Evolutionary conservation across 2,329 filamentous ascomycete genomes (phyloP).

Genomic region (Arthrobotrys musiformis): DNA sequence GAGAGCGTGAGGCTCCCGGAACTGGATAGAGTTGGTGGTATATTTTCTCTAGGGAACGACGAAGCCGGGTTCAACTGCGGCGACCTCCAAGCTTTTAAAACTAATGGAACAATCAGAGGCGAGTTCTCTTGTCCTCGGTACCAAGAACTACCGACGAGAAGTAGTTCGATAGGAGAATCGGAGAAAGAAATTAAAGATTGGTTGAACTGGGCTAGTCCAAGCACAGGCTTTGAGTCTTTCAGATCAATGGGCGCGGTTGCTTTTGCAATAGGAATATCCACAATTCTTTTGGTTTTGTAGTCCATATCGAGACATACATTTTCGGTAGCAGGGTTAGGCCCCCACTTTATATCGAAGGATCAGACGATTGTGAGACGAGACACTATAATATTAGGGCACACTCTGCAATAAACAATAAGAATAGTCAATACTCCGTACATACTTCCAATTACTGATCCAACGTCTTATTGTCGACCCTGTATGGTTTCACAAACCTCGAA

Average conservation of each 20-base stretch:
- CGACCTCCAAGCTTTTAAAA: conserved; percentile 15
- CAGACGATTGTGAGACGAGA: background rate
- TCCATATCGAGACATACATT: background rate
- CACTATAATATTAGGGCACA: background rate
- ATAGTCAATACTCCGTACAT: background rate
- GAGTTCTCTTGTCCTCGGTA: conserved; percentile 20
- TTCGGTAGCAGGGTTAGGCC: background rate
- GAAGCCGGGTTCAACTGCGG: conserved; percentile 5
- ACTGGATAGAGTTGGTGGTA: conserved; percentile 32
- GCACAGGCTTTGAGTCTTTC: background rate
- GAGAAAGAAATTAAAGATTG: conserved; percentile 16
- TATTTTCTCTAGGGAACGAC: conserved; percentile 20
- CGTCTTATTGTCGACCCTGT: background rate
- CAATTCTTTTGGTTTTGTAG: background rate
- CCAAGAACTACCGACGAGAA: conserved; percentile 10
- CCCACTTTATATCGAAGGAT: background rate
- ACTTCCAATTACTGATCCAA: background rate
- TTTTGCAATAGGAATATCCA: background rate
- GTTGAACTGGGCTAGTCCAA: background rate
- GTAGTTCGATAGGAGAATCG: background rate
- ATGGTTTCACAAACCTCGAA: conserved; percentile 46
- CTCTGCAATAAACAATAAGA: background rate
- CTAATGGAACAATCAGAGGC: conserved; percentile 20
- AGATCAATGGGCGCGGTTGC: background rate
- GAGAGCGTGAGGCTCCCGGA: conserved; percentile 20